Conservation (phyloP, 352 stramenopile species). For the Porosira glacialis region DNA sequence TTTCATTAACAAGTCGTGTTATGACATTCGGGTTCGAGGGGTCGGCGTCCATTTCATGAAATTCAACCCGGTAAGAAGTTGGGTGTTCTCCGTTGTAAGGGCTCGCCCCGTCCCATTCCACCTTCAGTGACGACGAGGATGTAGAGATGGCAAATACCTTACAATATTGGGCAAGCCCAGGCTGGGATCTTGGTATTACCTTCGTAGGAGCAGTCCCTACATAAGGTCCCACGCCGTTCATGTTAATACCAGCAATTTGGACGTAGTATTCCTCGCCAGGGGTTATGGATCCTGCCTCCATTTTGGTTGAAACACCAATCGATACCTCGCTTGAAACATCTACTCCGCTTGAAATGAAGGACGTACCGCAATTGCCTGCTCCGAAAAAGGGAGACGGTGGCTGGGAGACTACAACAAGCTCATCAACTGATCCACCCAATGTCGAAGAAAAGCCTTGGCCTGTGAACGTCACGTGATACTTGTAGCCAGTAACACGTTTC, state of each 20-base stretch:
- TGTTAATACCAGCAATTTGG: constrained; percentile 86
- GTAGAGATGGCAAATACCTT: constrained; percentile 83
- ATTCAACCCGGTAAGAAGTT: constrained; percentile 45
- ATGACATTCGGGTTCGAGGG: constrained; percentile 21
- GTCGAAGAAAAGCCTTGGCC: constrained; percentile 76
- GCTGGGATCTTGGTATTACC: constrained; percentile 72
- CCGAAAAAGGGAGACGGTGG: constrained; percentile 34
- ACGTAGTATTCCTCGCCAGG: constrained; percentile 87
- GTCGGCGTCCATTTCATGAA: constrained; percentile 37
- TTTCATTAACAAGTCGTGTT: constrained; percentile 22
- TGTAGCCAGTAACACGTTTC: constrained; percentile 56
- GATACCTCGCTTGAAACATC: constrained; percentile 52
- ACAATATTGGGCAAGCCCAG: constrained; percentile 81
- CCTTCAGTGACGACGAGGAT: constrained; percentile 82
- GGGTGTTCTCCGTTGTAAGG: constrained; percentile 47
- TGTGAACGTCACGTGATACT: constrained; percentile 87
- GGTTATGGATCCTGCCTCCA: constrained; percentile 83
- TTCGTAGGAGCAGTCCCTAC: constrained; percentile 74
- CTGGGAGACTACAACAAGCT: constrained; percentile 54
- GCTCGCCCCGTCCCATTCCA: constrained; percentile 82
- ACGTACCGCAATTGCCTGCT: constrained; percentile 25
- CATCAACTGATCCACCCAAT: constrained; percentile 60
- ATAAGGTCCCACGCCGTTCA: constrained; percentile 80
- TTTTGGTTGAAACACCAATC: constrained; percentile 62
- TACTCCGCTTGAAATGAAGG: constrained; percentile 39